phyloP scores from a whole-genome alignment of 106 monocot species.

The Allium sativum region DNA sequence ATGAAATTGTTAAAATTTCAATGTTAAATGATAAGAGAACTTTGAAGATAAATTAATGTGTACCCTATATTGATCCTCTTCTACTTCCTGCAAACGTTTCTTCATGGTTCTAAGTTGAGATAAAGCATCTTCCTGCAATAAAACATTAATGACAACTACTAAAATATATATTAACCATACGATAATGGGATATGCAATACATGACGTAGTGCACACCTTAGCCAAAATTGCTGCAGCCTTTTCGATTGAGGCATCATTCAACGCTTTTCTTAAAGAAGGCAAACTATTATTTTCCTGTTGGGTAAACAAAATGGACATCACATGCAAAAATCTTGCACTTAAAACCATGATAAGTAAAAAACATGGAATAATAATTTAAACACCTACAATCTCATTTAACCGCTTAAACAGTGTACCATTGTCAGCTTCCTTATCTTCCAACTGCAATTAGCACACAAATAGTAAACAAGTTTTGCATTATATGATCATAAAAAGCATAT shows the following conservation, averaged over 20 bases:
- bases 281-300: slow-evolving; percentile 64
- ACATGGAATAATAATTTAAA: slow-evolving; percentile 13
- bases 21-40: not conserved
- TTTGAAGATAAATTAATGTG: slow-evolving; percentile 4
- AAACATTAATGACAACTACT: slow-evolving; percentile 3
- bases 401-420: slow-evolving; percentile 46
- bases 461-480: too few relatives aligned
- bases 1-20: slow-evolving; percentile 11
- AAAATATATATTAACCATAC: slow-evolving; percentile 2
- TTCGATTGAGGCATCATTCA: slow-evolving; percentile 75
- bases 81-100: slow-evolving; percentile 81
- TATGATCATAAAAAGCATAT: too few relatives aligned
- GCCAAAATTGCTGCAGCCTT: slow-evolving; percentile 91
- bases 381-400: slow-evolving; percentile 63
- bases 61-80: slow-evolving; percentile 96
- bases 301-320: not conserved
- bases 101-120: slow-evolving; percentile 68
- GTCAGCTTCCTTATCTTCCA: slow-evolving; percentile 51
- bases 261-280: slow-evolving; percentile 64
- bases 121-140: slow-evolving; percentile 76
- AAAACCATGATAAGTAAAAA: not conserved
- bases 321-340: not conserved
- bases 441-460: too few relatives aligned
- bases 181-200: too few relatives aligned
- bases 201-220: slow-evolving; percentile 45